phyloP scores from a whole-genome alignment of 2,329 filamentous ascomycete genomes.

The Pseudogymnoascus sp. region DNA sequence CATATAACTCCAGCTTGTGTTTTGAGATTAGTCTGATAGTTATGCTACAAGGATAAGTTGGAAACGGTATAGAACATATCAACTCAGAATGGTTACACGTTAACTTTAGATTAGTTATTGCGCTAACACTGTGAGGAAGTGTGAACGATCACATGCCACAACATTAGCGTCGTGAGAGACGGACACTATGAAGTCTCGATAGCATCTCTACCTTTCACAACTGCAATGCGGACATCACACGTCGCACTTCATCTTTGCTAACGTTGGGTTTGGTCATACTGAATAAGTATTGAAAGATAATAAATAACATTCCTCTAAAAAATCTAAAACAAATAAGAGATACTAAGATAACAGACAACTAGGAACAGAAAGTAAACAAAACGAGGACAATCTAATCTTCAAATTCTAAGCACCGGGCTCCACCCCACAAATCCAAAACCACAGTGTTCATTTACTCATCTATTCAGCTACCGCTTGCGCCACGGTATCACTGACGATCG shows the following conservation, averaged over 20 bases:
- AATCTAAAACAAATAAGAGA: not conserved
- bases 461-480: not conserved
- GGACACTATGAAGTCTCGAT: not conserved
- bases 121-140: not conserved
- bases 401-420: not conserved
- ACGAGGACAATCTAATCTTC: not conserved
- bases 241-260: not conserved
- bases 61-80: too few species aligned
- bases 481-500: not conserved
- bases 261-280: not conserved
- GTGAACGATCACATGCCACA: not conserved
- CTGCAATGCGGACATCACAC: not conserved
- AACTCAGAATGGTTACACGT: too few species aligned
- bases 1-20: too few species aligned
- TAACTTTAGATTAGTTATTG: too few species aligned
- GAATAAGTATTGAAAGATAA: not conserved
- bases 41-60: too few species aligned
- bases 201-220: not conserved
- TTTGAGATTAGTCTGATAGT: too few species aligned
- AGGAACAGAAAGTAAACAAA: not conserved
- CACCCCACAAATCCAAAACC: not conserved
- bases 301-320: not conserved
- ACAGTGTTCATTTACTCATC: not conserved
- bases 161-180: not conserved
- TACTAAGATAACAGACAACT: not conserved